Percentiles rank a stretch among this genome's conserved stretches.
Evolutionary conservation across 495 filamentous ascomycete species (phyloP).

Genomic region (Penicillium samsonianum): DNA sequence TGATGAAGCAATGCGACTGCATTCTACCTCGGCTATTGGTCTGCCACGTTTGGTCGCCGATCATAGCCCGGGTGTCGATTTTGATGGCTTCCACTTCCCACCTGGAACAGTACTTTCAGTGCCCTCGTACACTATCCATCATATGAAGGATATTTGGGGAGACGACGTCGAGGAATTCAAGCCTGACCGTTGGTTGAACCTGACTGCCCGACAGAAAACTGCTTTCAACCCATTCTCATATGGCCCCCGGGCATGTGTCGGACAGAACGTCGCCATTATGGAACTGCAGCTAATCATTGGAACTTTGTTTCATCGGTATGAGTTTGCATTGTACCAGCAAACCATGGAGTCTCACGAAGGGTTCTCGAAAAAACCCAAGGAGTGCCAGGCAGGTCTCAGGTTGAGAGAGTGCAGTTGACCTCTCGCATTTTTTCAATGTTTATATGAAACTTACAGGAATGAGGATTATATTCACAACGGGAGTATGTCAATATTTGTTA

Average conservation of each 20-base stretch:
- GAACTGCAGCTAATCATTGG: slow-evolving; percentile 74
- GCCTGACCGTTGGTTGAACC: slow-evolving; percentile 66
- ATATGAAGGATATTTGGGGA: slow-evolving; percentile 74
- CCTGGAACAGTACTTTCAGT: slow-evolving; percentile 69
- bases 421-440: not conserved
- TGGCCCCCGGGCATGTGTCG: slow-evolving; percentile 73
- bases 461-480: not conserved
- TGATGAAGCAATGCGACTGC: slow-evolving; percentile 76
- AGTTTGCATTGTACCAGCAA: slow-evolving; percentile 61
- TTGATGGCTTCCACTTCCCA: slow-evolving; percentile 60
- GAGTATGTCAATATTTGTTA: not conserved
- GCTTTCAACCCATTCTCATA: slow-evolving; percentile 77
- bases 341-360: slow-evolving; percentile 71
- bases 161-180: slow-evolving; percentile 68
- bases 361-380: slow-evolving; percentile 77
- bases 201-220: slow-evolving; percentile 61
- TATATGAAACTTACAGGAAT: not conserved
- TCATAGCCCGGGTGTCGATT: slow-evolving; percentile 39
- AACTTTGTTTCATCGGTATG: slow-evolving; percentile 66
- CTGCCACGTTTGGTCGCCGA: slow-evolving; percentile 73
- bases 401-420: slow-evolving; percentile 29
- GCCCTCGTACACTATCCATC: slow-evolving; percentile 77
- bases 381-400: slow-evolving; percentile 63
- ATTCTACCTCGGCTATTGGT: slow-evolving; percentile 76
- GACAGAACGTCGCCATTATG: slow-evolving; percentile 80